These are phyloP conservation scores for Scolecobasidium constrictum DNA, from an alignment of 2,329 filamentous ascomycete species.

Conservation along the genomic window DNA sequence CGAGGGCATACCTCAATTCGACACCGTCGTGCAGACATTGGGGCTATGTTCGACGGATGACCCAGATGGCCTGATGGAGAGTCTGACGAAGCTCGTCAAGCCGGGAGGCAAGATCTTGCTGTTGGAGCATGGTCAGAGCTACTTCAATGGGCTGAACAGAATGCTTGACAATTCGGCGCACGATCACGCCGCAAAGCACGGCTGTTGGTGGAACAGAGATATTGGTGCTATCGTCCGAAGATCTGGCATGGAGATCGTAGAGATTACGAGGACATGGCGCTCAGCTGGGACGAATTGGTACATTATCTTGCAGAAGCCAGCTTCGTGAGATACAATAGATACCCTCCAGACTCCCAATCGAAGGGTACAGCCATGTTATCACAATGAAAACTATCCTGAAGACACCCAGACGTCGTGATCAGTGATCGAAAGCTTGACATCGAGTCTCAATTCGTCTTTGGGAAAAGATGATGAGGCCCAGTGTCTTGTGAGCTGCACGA, in stretches of 20 bases:
- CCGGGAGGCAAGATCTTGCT: constrained; percentile 34
- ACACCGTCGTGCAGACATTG: constrained; percentile 41
- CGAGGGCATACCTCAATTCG: constrained; percentile 29
- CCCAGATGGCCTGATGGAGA: constrained; percentile 32
- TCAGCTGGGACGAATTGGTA: constrained; percentile 40
- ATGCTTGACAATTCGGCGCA: constrained; percentile 34
- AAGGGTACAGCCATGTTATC: too few species aligned
- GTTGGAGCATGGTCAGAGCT: constrained; percentile 39
- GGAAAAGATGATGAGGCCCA: too few species aligned
- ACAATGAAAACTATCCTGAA: too few species aligned
- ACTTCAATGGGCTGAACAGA: constrained; percentile 36
- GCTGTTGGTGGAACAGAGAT: constrained; percentile 44
- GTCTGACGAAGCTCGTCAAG: constrained; percentile 31
- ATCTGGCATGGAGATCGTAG: constrained; percentile 36
- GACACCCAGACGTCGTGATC: too few species aligned
- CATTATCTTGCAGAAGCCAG: constrained; percentile 29
- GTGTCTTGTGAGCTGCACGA: too few species aligned
- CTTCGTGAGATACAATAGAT: too few species aligned
- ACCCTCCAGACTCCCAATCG: too few species aligned
- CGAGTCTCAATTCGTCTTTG: too few species aligned
- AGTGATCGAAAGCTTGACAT: too few species aligned
- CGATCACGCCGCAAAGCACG: constrained; percentile 36
- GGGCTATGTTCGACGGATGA: constrained; percentile 38
- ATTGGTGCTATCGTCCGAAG: constrained; percentile 36
- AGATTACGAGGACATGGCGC: constrained; percentile 26